A percentile compares a stretch with the other conserved stretches of the same genome.
Conservation (phyloP, 2,329 filamentous ascomycete genomes). For the Hysterium pulicare region DNA sequence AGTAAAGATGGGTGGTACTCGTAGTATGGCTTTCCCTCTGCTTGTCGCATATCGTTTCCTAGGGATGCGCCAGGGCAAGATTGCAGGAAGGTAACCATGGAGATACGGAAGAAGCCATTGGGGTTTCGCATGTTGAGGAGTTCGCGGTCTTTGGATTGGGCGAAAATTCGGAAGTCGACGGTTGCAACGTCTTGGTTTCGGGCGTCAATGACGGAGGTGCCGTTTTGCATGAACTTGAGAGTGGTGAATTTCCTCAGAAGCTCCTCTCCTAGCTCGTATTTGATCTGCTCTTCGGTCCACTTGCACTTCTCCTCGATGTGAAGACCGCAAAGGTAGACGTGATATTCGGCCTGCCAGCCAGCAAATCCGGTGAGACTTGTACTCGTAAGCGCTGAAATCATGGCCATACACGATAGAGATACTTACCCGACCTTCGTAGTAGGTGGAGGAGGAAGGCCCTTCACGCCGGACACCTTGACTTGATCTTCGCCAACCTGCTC, state of each 20-base stretch:
- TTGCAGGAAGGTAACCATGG: constrained; percentile 41
- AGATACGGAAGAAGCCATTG: constrained; percentile 39
- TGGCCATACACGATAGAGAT: constrained; percentile 28
- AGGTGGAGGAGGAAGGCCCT: constrained; percentile 38
- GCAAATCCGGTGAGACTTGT: constrained; percentile 44
- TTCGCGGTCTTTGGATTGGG: constrained; percentile 44
- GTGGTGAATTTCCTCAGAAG: constrained; percentile 37
- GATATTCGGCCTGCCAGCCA: constrained; percentile 47
- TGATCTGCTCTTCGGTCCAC: constrained; percentile 40
- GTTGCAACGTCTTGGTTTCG: constrained; percentile 48
- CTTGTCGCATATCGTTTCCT: constrained; percentile 23
- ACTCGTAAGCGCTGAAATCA: constrained; percentile 40
- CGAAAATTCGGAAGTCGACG: constrained; percentile 48
- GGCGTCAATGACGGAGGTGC: constrained; percentile 35
- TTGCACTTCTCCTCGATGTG: constrained; percentile 45
- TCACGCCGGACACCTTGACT: constrained; percentile 47
- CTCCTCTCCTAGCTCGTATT: constrained; percentile 37
- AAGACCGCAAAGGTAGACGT: constrained; percentile 45
- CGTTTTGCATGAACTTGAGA: constrained; percentile 42
- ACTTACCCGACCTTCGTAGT: constrained; percentile 24
- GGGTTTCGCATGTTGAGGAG: constrained; percentile 39
- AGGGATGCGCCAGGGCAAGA: constrained; percentile 40
- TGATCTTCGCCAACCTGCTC: constrained; percentile 50
- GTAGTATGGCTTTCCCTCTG: constrained; percentile 32
- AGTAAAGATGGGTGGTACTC: constrained; percentile 42